Conservation (phyloP, 2,329 filamentous ascomycete species). For the Colletotrichum falcatum region DNA sequence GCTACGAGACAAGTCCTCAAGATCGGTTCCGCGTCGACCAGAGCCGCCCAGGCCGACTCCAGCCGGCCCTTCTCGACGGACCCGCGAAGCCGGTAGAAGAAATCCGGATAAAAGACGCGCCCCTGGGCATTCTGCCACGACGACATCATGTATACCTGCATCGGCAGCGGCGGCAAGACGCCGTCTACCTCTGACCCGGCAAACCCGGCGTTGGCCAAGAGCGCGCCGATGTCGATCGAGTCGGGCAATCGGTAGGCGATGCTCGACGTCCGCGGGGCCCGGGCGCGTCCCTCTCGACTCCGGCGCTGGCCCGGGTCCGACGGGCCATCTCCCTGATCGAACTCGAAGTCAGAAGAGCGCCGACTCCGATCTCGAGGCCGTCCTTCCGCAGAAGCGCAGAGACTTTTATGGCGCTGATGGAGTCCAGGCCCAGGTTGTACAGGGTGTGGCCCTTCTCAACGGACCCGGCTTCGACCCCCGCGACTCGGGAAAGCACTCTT, state of each 20-base stretch:
- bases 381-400: conserved; percentile 75
- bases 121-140: conserved; percentile 78
- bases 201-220: conserved; percentile 58
- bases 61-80: conserved; percentile 56
- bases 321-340: conserved; percentile 72
- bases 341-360: conserved; percentile 75
- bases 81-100: conserved; percentile 68
- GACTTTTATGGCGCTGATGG: conserved; percentile 90
- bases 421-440: conserved; percentile 90
- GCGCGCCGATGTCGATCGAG: conserved; percentile 50
- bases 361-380: conserved; percentile 73
- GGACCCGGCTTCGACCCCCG: conserved; percentile 66
- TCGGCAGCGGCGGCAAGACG: conserved; percentile 77
- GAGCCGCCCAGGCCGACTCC: conserved; percentile 68
- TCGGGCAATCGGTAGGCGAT: neutral
- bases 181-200: conserved; percentile 60
- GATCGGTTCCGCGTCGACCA: conserved; percentile 70
- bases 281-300: neutral
- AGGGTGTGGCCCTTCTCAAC: conserved; percentile 74
- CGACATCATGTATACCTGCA: conserved; percentile 84
- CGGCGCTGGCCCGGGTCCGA: conserved; percentile 47
- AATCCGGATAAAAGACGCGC: conserved; percentile 78
- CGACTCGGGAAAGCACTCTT: conserved; percentile 66
- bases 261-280: neutral
- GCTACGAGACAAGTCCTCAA: conserved; percentile 76